Base-by-base conservation (phyloP, 768 basidiomycete genomes). In the Tephrocybe sp. region DNA sequence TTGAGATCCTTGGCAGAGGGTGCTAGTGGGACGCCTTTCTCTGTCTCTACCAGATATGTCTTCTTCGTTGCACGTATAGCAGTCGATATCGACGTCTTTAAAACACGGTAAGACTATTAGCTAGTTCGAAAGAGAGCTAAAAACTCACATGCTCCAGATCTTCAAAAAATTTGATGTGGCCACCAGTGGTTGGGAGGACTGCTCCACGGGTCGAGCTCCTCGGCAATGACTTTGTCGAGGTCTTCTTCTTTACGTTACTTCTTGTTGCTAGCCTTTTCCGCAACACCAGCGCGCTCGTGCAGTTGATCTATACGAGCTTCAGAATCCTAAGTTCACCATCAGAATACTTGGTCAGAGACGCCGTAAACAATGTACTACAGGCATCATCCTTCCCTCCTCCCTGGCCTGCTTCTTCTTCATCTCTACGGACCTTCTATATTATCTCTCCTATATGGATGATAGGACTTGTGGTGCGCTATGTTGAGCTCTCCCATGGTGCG, bases 381-480 rank as follows among this genome's bases (percentile, higher is more conserved):
- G 70, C 67, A 83, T 70, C 68, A 89, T 80, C 36, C 82, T 69
- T 2, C 82, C 89, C 50, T 90, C 87, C 62, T 87, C 82, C 52
- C 80, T 76, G n/a, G 78, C 80, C 55, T 89, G 88, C 91, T 63
- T 86, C 87, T 60, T 88, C 91, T 69, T 93, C 90, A 77, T 93
- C 90, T 50, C 62, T 69, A n/a, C 83, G 72, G 1, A 93, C 89
- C 16, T 79, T 79, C 51, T 51, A 92, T 89, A 60, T 93, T 93
- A 64, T 93, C 91, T 35, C 84, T 68, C 31, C 90, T 71, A 62
- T 92, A 92, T 0, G 90, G 90, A 56, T 93, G 90, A 65, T 92
- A 92, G 1, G 89, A 91, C 63, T 93, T 93, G 74, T 92, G 90
- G 65, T 92, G 90, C 11, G 90, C 90, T 64, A 92, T 92, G 63